These are phyloP conservation scores for Termitomyces sp. DNA, from an alignment of 768 basidiomycete species.

Conservation along the genomic window DNA sequence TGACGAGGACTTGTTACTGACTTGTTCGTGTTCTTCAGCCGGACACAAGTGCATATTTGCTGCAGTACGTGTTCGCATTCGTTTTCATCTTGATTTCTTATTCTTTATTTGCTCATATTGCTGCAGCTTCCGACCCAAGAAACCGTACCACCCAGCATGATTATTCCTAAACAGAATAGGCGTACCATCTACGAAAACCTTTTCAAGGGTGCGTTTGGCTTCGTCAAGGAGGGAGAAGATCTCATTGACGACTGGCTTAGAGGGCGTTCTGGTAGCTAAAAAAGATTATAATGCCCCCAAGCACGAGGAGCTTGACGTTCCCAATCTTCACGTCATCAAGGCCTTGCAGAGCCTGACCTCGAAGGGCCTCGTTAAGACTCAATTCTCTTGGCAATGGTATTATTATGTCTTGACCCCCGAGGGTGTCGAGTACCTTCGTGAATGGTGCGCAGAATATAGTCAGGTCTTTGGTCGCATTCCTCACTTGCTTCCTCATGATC, in stretches of 20 bases:
- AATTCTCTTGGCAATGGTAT: conserved; percentile 99
- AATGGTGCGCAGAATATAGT: conserved; percentile 46
- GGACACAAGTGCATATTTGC: conserved; percentile 33
- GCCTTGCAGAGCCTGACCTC: conserved; percentile 65
- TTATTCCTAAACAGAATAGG: conserved; percentile 94
- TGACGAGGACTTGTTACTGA: conserved; percentile 26
- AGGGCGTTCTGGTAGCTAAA: conserved; percentile 98
- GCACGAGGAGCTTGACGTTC: conserved; percentile 83
- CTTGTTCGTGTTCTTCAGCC: conserved; percentile 22
- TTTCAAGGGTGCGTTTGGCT: conserved; percentile 81
- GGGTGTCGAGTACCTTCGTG: conserved; percentile 95
- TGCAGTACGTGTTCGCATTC: conserved; percentile 28
- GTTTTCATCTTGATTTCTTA: background rate
- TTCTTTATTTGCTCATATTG: background rate
- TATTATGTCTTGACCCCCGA: conserved; percentile 97
- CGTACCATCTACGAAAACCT: conserved; percentile 98
- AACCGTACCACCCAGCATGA: conserved; percentile 61
- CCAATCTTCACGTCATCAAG: conserved; percentile 68
- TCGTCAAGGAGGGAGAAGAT: background rate
- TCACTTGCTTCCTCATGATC: background rate
- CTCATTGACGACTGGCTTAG: conserved; percentile 21
- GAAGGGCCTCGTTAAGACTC: conserved; percentile 92
- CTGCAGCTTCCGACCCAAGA: conserved; percentile 27
- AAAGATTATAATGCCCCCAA: conserved; percentile 98
- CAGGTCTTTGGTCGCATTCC: background rate